Evolutionary conservation across 257 asterid genomes (phyloP), one percentile per base, ranked within the genome.

Genomic region (Solanum clarkiae): DNA sequence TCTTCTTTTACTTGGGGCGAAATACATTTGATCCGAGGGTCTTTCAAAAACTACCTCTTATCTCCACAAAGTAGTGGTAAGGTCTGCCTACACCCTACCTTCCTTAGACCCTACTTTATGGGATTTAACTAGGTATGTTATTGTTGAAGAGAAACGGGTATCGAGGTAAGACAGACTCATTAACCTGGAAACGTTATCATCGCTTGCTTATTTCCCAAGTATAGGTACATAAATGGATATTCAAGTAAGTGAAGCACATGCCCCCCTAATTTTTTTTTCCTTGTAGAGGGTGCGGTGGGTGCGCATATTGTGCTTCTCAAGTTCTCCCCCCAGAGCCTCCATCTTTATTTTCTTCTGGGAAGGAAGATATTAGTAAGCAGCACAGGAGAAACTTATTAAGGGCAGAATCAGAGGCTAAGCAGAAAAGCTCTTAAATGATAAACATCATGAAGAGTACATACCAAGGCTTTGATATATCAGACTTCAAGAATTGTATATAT

Each of bases 381-480:
- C 24, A 51, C 24, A 49, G 45, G 82, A 51, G 63, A 77, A 77
- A 77, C 45, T 49, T 49, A 26, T 8, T 8, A 85, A 70, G 32
- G 36, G 75, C 22, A 71, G 59, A 80, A 26, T 26, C 84, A 70
- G 84, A 81, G 22, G 36, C 49, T 10, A 56, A 49, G 68, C 83
- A 63, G 62, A 86, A 7, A 75, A 29, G 82, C 49, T 79, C 49
- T 79, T 16, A 53, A 77, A 53, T 24, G 26, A 77, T 51, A 7
- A 74, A 24, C 60, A 17, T 47, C 66, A 79, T 40, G 80, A 32
- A 11, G 69, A 83, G 88, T 70, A 84, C 95, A 81, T 94, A 95
- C 99, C 99, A 97, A 84, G 98, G 88, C 90, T 94, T 93, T 81
- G 92, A 45, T 86, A 93, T 91, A 88, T 92, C 86, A 79, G 94